Evolutionary conservation across 2,329 filamentous ascomycete species (phyloP).

Genomic region (Pseudophaeomoniella oleicola): DNA sequence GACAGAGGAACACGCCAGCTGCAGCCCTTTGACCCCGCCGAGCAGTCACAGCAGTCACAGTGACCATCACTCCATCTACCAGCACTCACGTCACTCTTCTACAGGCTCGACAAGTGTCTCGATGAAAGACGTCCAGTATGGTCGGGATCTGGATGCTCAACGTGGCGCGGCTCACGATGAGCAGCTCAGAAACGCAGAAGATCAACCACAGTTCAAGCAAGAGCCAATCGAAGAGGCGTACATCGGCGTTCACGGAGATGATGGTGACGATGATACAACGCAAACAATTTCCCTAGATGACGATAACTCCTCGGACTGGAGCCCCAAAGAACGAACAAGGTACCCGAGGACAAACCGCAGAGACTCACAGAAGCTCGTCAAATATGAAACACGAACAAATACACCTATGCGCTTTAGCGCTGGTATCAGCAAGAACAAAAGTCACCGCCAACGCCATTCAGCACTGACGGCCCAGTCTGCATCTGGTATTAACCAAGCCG

Average conservation of each 20-base stretch:
- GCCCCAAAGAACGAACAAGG: neutral
- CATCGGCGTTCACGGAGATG: neutral
- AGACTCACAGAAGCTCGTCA: neutral
- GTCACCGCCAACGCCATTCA: neutral
- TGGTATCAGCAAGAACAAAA: neutral
- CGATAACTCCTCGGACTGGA: neutral
- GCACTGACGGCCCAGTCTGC: neutral
- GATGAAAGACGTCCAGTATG: neutral
- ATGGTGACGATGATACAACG: neutral
- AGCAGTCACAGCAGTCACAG: too few species aligned
- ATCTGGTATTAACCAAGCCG: neutral
- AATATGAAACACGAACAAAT: neutral
- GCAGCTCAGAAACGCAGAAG: too few species aligned
- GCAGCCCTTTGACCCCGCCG: too few species aligned
- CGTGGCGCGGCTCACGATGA: too few species aligned
- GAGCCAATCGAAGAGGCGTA: too few species aligned
- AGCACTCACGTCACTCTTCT: too few species aligned
- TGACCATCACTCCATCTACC: too few species aligned
- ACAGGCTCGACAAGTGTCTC: too few species aligned
- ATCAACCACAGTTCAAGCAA: too few species aligned
- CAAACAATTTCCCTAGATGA: neutral
- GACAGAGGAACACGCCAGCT: neutral
- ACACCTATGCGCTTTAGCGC: neutral
- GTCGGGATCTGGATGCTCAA: neutral
- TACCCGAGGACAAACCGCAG: neutral